A percentile compares a stretch with the other conserved stretches of the same genome.
These are phyloP conservation scores for Globisporangium parvum DNA, from an alignment of 352 stramenopile species.

Conservation along the genomic window DNA sequence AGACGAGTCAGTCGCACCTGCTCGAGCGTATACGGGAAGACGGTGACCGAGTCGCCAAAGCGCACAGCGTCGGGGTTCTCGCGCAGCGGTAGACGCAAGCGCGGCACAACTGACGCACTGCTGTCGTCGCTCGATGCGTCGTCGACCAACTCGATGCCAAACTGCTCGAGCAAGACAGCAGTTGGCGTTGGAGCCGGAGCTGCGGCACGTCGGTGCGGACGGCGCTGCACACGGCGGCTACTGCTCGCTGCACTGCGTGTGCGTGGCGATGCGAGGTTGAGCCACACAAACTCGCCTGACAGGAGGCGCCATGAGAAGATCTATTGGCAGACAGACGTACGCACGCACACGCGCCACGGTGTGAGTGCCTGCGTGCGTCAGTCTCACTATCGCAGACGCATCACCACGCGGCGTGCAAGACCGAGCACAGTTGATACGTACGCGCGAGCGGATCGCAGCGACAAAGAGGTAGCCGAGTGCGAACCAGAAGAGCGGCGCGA, in stretches of 20 bases:
- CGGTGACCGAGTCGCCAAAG: conserved; percentile 41
- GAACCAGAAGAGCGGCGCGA: conserved; percentile 56
- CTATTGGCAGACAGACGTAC: conserved; percentile 9
- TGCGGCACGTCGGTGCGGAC: conserved; percentile 8
- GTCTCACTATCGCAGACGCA: too few relatives aligned
- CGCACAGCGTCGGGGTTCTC: conserved; percentile 34
- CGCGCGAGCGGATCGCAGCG: conserved; percentile 30
- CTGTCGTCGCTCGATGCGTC: conserved; percentile 9
- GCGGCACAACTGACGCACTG: conserved; percentile 17
- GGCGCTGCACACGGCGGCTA: conserved; percentile 3
- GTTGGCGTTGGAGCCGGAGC: conserved; percentile 15
- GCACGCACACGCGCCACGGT: background rate
- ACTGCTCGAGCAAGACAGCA: conserved; percentile 27
- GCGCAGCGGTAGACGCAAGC: conserved; percentile 29
- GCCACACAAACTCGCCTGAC: conserved; percentile 33
- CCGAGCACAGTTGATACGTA: conserved; percentile 6
- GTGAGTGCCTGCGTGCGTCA: background rate
- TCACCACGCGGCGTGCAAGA: background rate
- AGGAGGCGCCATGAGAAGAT: conserved; percentile 52
- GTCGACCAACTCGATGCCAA: conserved; percentile 32
- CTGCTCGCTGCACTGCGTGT: conserved; percentile 4
- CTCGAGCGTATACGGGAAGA: conserved; percentile 52
- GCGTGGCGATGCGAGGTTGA: conserved; percentile 14
- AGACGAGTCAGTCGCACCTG: conserved; percentile 31
- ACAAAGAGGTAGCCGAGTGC: conserved; percentile 42